Base-by-base conservation (phyloP, 1,139 yeast genomes). In the Diutina rugosa region DNA sequence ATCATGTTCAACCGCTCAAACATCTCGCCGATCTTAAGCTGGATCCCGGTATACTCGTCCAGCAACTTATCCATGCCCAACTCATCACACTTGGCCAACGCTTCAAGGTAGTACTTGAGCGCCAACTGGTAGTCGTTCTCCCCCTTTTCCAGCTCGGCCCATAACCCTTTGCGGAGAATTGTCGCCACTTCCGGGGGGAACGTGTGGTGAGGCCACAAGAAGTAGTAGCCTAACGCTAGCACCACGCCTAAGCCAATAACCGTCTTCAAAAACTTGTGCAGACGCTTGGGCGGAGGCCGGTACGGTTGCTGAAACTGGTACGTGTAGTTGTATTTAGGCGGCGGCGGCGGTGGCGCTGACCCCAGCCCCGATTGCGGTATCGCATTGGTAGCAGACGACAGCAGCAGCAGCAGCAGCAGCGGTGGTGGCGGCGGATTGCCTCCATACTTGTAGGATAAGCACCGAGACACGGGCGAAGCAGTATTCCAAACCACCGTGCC, bases 21-120 rank as follows among this genome's bases (percentile, higher is more conserved):
- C 90, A 90, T 87, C 65, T 90, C 96, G 3, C 87, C 96, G 51
- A 89, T 74, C 65, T 90, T 89, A 65, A 91, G 73, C 64, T 90
- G 95, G 58, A 91, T 80, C 0, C 97, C 96, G 0, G 97, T 90
- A 59, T 84, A 87, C 63, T 84, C 87, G 62, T 86, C 89, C 56
- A 81, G 74, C 44, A 87, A 64, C 18, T 76, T 77, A 59, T 81
- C 80, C 71, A 89, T 67, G 0, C 69, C 71, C 54, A 77, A 67
- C 44, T 69, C 70, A 26, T 74, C 67, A 58, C 79, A 74, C 58
- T 76, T 69, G 30, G 73, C 68, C 47, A 81, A 66, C 0, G 85
- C 85, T 29, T 79, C 74, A n/a, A 85, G 74, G 66, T 90, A 90
- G 64, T 78, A 76, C 60, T 80, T 78, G 59, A 90, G 72, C 0